phyloP scores from a whole-genome alignment of 2,329 filamentous ascomycete species.

The Coniochaeta pulveracea region DNA sequence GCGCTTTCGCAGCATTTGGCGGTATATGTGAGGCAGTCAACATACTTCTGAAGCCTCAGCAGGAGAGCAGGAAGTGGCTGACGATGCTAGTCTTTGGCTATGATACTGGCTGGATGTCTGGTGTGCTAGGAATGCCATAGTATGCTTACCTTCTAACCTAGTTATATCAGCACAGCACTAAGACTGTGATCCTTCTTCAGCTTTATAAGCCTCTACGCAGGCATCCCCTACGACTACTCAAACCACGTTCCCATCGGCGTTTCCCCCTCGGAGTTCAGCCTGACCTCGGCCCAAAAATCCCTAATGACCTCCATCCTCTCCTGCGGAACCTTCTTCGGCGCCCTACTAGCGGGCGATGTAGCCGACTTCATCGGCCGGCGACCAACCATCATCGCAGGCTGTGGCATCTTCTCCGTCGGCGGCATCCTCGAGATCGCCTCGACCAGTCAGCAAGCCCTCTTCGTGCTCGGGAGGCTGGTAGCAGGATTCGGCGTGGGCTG shows the following conservation, averaged over 20 bases:
- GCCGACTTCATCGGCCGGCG: constrained; percentile 53
- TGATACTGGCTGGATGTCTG: constrained; percentile 46
- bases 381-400: constrained; percentile 47
- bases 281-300: constrained; percentile 15
- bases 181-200: too few species aligned
- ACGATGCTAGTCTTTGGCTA: constrained; percentile 38
- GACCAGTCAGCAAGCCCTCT: constrained; percentile 34
- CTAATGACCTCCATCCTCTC: constrained; percentile 58
- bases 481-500: constrained; percentile 57
- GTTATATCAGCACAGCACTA: too few species aligned
- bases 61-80: too few species aligned
- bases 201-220: constrained; percentile 28
- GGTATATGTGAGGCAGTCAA: constrained; percentile 31
- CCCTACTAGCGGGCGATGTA: constrained; percentile 53
- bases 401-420: constrained; percentile 46
- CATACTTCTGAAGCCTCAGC: too few species aligned
- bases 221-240: constrained; percentile 18
- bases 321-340: constrained; percentile 52
- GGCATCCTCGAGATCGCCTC: constrained; percentile 48
- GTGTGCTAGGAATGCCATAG: constrained; percentile 26
- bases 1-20: constrained; percentile 48
- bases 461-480: constrained; percentile 53
- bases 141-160: too few species aligned
- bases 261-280: constrained; percentile 9
- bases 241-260: constrained; percentile 13